Evolutionary conservation across 306 rosid species (phyloP).

Genomic region (Acmispon strigosus): DNA sequence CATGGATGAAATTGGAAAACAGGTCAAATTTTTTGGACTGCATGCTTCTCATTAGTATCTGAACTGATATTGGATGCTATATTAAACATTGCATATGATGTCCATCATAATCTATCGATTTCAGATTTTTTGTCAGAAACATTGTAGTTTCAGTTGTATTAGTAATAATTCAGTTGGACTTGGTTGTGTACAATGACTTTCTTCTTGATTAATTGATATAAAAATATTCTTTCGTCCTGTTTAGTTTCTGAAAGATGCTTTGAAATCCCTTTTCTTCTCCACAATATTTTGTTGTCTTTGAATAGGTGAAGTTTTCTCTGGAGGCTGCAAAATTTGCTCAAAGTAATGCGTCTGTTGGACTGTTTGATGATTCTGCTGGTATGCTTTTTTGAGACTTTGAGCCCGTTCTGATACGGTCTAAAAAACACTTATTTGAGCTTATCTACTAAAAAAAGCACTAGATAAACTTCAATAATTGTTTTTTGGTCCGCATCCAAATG

Average conservation of each 20-base stretch:
- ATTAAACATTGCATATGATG: not conserved
- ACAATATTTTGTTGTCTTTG: slow-evolving; percentile 13
- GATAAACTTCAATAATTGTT: too few species aligned
- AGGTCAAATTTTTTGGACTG: slow-evolving; percentile 39
- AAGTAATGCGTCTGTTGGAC: slow-evolving; percentile 68
- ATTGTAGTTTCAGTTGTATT: not conserved
- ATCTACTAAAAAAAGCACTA: too few species aligned
- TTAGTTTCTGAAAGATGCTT: not conserved
- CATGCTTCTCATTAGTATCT: not conserved
- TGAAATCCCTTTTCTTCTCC: not conserved
- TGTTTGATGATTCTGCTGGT: slow-evolving; percentile 82
- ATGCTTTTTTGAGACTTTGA: slow-evolving; percentile 17
- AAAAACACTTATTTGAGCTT: too few species aligned
- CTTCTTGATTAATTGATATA: not conserved
- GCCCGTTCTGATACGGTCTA: too few species aligned
- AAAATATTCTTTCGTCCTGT: not conserved
- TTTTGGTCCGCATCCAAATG: too few species aligned
- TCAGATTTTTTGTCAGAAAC: not conserved
- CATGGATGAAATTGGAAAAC: slow-evolving; percentile 95
- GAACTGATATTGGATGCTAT: not conserved
- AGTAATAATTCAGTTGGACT: not conserved
- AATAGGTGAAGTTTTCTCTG: slow-evolving; percentile 81
- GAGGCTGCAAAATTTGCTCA: slow-evolving; percentile 84
- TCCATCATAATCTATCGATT: not conserved
- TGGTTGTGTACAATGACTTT: not conserved